Base-by-base conservation (phyloP, 176 grass and related monocot species). In the Oryza australiensis region DNA sequence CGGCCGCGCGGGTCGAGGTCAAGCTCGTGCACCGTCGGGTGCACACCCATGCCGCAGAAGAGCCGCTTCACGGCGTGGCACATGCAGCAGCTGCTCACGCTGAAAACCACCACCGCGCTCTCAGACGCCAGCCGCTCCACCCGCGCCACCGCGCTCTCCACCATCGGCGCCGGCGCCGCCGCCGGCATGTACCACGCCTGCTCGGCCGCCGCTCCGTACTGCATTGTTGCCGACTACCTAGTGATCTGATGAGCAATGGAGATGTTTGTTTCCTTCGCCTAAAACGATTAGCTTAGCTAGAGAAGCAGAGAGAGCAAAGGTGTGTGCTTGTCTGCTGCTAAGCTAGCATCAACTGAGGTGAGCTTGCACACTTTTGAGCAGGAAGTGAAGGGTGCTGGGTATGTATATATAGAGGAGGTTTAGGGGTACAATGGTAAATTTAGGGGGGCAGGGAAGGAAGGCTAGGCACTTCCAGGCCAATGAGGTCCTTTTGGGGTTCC, bases 21-120 rank as follows among this genome's bases (percentile, higher is more conserved):
- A 24, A 99, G 93, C 83, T 99, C 96, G 82, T 95, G 86, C 78
- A 95, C 93, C 11, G 87, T 91, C 14, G 93, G 97, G 87, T 95
- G 89, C 27, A 99, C 93, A 7, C 96, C 96, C 96, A 99, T 99
- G 67, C 93, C 96, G 76, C 96, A 95, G 89, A 99, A 99, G 82
- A 99, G 96, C 16, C 93, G 83, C 85, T 99, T 99, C 91, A 99
- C 96, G 18, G 96, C 96, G 82, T 99, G 96, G 85, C 96, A 95
- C 96, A 99, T 99, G 91, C 96, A 99, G 85, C 97, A 99, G 73
- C 82, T 91, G 91, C 94, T 97, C 65, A 91, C 79, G 85, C 94
- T 97, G 89, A 97, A 97, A 48, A 97, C 90, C n/a, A 97, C 91
- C 46, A 97, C 94, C 64, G 94, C 94, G 81, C 90, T 94, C 87